Evolutionary conservation across 148 eudicot genomes (phyloP), one percentile per base, ranked within the genome.

Genomic region (Beta vulgaris): DNA sequence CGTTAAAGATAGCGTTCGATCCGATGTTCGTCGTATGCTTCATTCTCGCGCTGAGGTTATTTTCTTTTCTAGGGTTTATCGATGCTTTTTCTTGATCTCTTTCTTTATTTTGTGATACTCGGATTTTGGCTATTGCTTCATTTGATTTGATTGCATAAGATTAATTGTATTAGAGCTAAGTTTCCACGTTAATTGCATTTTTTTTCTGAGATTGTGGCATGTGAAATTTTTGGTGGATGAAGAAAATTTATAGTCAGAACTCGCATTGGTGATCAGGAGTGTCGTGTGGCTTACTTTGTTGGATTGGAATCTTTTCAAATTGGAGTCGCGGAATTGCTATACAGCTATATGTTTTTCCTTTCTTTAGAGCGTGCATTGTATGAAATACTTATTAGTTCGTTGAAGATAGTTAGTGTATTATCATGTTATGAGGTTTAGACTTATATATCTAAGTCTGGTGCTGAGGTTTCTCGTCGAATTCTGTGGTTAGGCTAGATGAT

Each of bases 1-100:
- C 42, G 93, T 91, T 73, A 86, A 82, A 57, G 96, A 91, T 16
- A 84, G 83, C 46, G 81, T 94, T 66, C 90, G 95, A 83, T 94
- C 98, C 10, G 93, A 91, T 54, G 88, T 94, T 43, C 93, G 88
- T 57, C 86, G 87, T 53, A 87, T 91, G 96, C 98, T 94, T 32
- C 98, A 94, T 68, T 75, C 98, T 73, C 91, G 97, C 35, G 98
- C 98, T 57, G 96, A 94, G 98, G 98, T 92, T 2, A 43, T 77
- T 21, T 12, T 18, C n/a, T 54, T 48, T 48, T 69, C 76, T 66
- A 80, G 78, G 77, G 74, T 58, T 77, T 44, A 4, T 59, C 28
- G 0, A 15, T 21, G 36, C 7, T 12, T 39, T 10, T 10, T 39
- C 28, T 69, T 58, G 1, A n/a, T n/a, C n/a, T n/a, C n/a, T n/a